Conservation (phyloP, 495 filamentous ascomycete genomes). For the Friedmanniomyces endolithicus region DNA sequence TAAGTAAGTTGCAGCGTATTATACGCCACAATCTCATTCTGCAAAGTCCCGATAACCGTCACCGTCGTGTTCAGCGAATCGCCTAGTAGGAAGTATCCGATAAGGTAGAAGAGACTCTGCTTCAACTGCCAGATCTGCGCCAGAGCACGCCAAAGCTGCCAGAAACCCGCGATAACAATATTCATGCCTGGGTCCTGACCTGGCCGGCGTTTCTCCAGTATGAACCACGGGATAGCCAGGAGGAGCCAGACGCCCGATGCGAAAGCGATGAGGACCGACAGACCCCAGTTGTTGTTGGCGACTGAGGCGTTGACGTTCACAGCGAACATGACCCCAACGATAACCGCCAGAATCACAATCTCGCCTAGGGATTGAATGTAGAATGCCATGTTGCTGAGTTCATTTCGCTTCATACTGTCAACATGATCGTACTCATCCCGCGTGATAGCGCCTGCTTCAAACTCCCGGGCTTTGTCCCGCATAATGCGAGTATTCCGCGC, state of each 20-base stretch:
- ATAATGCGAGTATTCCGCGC: conserved; percentile 46
- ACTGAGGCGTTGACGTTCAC: conserved; percentile 45
- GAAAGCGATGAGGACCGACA: conserved; percentile 53
- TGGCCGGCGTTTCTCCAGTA: conserved; percentile 49
- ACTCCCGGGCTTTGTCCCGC: conserved; percentile 42
- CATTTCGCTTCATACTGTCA: conserved; percentile 50
- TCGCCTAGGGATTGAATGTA: conserved; percentile 50
- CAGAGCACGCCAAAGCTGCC: conserved; percentile 45
- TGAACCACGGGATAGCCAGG: conserved; percentile 50
- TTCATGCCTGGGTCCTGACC: conserved; percentile 38
- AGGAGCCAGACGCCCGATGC: conserved; percentile 50
- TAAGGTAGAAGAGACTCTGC: conserved; percentile 50
- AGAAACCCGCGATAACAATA: conserved; percentile 43
- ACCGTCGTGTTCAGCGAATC: conserved; percentile 56
- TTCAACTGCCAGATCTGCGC: conserved; percentile 50
- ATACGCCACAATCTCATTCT: conserved; percentile 50
- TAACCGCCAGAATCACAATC: conserved; percentile 47
- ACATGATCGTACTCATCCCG: conserved; percentile 48
- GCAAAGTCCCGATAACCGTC: conserved; percentile 51
- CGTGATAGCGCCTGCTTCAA: conserved; percentile 39
- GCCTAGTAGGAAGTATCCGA: conserved; percentile 54
- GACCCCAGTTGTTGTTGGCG: conserved; percentile 51
- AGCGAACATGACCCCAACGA: conserved; percentile 51
- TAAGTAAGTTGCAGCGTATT: conserved; percentile 50
- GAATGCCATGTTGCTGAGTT: conserved; percentile 49